Base-by-base conservation (phyloP, 2,329 filamentous ascomycete genomes). In the Epichloe glyceriae region DNA sequence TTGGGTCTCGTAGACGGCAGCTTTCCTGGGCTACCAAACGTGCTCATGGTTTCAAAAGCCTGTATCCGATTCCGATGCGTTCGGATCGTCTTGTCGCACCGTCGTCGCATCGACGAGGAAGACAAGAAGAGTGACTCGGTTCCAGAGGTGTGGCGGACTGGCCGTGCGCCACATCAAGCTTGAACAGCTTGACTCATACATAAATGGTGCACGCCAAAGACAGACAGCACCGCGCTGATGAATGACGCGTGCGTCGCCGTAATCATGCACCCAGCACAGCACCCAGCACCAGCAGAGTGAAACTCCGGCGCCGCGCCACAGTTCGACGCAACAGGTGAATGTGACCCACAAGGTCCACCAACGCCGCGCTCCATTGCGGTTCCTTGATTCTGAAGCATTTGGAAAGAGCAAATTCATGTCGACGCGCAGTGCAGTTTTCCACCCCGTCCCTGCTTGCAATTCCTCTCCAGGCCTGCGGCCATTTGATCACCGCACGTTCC, bases 11-110 rank as follows among this genome's bases (percentile, higher is more conserved):
- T 65, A 69, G 63, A 77, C 75, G 57, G 78, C 72, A 78, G 73
- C 53, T 82, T 80, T 56, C 86, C 86, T 30, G 85, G 86, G 55
- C 79, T 76, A 57, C 86, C 86, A 63, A 88, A 88, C 38, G 75
- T 68, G 66, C 81, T 79, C 77, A 80, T 80, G 50, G 47, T 55
- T 10, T 8, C 33, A 37, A 30, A 14, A 40, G 26, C 10, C n/a
- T 22, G n/a, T 35, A 15, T 26, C 14, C 7, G 37, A 41, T 48
- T 48, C 26, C 33, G 37, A 47, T 40, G 46, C 7, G 37, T 12
- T 30, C 35, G n/a, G 37, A 40, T 47, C 20, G 19, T 20, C 26
- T 22, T 22, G 40, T 35, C 39, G 44, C 44, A 46, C 17, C 19
- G 44, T 45, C 10, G 26, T 4, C 30, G 30, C 15, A 34, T 45